phyloP scores from a whole-genome alignment of 169 alveolate genomes.

The Cryptosporidium sp. region DNA sequence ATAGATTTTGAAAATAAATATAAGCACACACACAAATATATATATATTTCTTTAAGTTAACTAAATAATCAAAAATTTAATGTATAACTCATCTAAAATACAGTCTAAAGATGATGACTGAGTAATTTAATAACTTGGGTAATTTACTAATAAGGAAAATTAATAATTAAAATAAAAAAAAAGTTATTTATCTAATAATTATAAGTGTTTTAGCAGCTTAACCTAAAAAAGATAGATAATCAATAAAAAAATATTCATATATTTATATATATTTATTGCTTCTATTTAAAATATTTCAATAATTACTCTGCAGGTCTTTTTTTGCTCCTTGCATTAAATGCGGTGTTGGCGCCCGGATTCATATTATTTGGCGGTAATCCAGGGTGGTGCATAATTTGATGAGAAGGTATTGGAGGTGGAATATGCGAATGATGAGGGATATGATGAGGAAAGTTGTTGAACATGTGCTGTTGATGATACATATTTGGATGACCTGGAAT shows the following conservation, averaged over 20 bases:
- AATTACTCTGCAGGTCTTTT: constrained; percentile 20
- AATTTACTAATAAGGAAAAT: too few species aligned
- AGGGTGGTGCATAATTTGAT: constrained; percentile 11
- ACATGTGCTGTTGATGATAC: not conserved
- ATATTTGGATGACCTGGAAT: constrained; percentile 16
- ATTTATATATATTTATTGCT: too few species aligned
- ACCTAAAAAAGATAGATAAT: too few species aligned
- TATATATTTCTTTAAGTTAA: too few species aligned
- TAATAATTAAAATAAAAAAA: too few species aligned
- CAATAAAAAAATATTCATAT: too few species aligned
- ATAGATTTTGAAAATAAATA: too few species aligned
- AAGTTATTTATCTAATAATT: not conserved
- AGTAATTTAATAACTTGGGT: not conserved
- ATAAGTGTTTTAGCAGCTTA: not conserved
- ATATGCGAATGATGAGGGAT: not conserved
- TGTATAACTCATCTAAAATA: not conserved
- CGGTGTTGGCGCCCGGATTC: not conserved
- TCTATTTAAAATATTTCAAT: not conserved
- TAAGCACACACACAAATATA: too few species aligned
- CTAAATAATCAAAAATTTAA: too few species aligned
- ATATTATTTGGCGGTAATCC: not conserved
- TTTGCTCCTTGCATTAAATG: constrained; percentile 12
- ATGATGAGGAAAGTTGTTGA: constrained; percentile 6
- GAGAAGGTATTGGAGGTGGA: not conserved
- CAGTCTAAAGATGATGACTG: not conserved